These are phyloP conservation scores for Aspergillus neotritici DNA, from an alignment of 2,329 filamentous ascomycete genomes.

Conservation along the genomic window DNA sequence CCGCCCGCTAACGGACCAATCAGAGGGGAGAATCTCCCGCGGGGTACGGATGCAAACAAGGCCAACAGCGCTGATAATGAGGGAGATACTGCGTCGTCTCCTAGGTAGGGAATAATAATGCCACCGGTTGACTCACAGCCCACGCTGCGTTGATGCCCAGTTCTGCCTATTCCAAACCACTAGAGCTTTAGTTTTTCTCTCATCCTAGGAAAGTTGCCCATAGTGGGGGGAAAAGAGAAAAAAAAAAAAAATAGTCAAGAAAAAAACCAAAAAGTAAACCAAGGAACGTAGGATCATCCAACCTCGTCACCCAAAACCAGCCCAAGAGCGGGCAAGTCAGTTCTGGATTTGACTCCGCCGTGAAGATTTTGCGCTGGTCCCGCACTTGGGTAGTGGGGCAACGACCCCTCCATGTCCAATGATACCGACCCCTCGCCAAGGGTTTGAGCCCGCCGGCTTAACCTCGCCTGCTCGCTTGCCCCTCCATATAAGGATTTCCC, in stretches of 20 bases:
- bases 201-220: too few species aligned
- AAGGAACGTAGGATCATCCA: background rate
- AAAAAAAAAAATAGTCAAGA: conserved; percentile 21
- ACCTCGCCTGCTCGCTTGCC: conserved; percentile 38
- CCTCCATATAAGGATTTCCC: conserved; percentile 46
- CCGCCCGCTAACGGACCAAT: conserved; percentile 11
- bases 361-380: conserved; percentile 32
- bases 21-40: conserved; percentile 12
- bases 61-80: conserved; percentile 8
- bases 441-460: conserved; percentile 33
- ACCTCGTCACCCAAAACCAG: conserved; percentile 5
- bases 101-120: too few species aligned
- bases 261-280: conserved; percentile 22
- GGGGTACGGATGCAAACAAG: conserved; percentile 21
- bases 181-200: too few species aligned
- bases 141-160: conserved; percentile 37
- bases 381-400: conserved; percentile 21
- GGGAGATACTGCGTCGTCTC: too few species aligned
- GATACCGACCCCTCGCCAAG: conserved; percentile 18
- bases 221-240: conserved; percentile 2
- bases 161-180: conserved; percentile 18
- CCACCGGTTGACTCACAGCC: background rate
- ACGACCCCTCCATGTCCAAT: conserved; percentile 27
- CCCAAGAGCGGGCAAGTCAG: conserved; percentile 7
- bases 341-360: conserved; percentile 15